Conservation (phyloP, 2,329 filamentous ascomycete genomes). For the Penicillium sp. region DNA sequence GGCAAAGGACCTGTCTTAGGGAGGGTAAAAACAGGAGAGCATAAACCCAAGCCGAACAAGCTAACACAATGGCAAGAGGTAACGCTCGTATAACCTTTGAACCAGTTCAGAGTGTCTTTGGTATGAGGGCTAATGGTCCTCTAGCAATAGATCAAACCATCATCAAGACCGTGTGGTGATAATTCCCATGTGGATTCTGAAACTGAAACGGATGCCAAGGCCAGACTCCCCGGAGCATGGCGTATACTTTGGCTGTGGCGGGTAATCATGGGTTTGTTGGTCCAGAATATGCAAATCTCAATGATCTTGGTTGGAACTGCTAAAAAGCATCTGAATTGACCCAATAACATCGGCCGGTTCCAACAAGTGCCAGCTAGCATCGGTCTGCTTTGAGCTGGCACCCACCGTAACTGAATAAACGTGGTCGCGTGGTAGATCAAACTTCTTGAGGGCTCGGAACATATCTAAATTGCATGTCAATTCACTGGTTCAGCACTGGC, state of each 20-base stretch:
- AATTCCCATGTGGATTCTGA: neutral
- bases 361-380: slow-evolving; percentile 85
- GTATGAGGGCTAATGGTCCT: neutral
- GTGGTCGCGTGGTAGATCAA: slow-evolving; percentile 60
- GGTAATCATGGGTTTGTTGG: neutral
- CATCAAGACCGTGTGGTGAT: neutral
- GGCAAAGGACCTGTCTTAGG: neutral
- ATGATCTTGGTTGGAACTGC: slow-evolving; percentile 35
- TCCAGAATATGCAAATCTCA: slow-evolving; percentile 8
- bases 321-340: slow-evolving; percentile 56
- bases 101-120: neutral
- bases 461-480: slow-evolving; percentile 53
- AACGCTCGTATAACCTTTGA: neutral
- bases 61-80: neutral
- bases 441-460: slow-evolving; percentile 74
- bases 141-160: neutral
- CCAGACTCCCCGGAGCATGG: neutral
- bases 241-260: neutral
- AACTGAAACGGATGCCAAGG: neutral
- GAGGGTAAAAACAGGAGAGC: neutral
- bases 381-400: slow-evolving; percentile 84
- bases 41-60: neutral
- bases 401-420: slow-evolving; percentile 92
- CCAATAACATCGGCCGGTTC: slow-evolving; percentile 88
- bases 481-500: neutral